Conservation (phyloP, 2,329 filamentous ascomycete species). For the Fonsecaea pedrosoi region DNA sequence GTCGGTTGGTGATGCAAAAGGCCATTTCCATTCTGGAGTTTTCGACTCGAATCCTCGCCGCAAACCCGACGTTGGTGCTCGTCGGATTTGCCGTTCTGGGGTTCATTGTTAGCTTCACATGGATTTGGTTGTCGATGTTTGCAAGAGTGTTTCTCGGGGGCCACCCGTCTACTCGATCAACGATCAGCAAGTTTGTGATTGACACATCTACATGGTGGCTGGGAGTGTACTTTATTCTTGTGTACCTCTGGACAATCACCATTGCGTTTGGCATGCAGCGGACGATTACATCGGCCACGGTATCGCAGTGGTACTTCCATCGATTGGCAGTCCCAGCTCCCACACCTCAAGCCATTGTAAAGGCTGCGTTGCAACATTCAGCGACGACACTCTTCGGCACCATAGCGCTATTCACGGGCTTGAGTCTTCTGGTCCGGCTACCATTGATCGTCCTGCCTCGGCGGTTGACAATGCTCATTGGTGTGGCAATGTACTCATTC, state of each 20-base stretch:
- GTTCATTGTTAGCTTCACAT: slow-evolving; percentile 85
- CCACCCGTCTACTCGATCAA: slow-evolving; percentile 65
- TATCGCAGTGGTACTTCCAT: slow-evolving; percentile 99
- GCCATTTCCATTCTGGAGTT: slow-evolving; percentile 92
- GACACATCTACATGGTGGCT: slow-evolving; percentile 93
- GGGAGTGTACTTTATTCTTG: slow-evolving; percentile 86
- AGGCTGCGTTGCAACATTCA: slow-evolving; percentile 81
- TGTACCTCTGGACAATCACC: slow-evolving; percentile 94
- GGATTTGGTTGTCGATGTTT: slow-evolving; percentile 97
- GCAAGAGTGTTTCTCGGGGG: slow-evolving; percentile 94
- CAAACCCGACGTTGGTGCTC: slow-evolving; percentile 80
- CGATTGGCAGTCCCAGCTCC: slow-evolving; percentile 80
- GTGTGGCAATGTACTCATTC: slow-evolving; percentile 77
- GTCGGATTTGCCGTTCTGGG: slow-evolving; percentile 81
- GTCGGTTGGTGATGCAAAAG: slow-evolving; percentile 78
- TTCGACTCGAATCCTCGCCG: slow-evolving; percentile 81
- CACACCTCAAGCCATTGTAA: slow-evolving; percentile 79
- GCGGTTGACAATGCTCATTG: slow-evolving; percentile 71
- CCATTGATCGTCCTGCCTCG: slow-evolving; percentile 84
- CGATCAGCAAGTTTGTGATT: slow-evolving; percentile 74
- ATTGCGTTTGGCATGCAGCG: slow-evolving; percentile 88
- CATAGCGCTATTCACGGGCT: slow-evolving; percentile 83
- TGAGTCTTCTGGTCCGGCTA: slow-evolving; percentile 80
- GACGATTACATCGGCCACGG: slow-evolving; percentile 88
- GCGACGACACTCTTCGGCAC: slow-evolving; percentile 88